Percentiles rank a stretch among this genome's conserved stretches.
Evolutionary conservation across 2,329 filamentous ascomycete species (phyloP).

Genomic region (Paraphoma chrysanthemicola): DNA sequence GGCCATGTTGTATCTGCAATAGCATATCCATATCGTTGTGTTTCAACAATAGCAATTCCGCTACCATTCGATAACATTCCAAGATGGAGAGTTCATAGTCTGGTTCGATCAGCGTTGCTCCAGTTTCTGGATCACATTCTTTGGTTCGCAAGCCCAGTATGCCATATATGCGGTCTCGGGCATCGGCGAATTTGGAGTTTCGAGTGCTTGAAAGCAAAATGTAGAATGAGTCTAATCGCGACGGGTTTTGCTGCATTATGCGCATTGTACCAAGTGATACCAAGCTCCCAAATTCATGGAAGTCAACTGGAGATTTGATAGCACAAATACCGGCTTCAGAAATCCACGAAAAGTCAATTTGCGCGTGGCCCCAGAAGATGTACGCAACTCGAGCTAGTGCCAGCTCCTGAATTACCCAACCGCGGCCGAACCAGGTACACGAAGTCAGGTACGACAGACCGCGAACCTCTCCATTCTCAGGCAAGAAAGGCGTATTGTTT

Average conservation of each 20-base stretch:
- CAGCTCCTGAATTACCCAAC: constrained; percentile 2
- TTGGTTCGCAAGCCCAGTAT: neutral
- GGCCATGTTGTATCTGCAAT: neutral
- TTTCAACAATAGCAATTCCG: neutral
- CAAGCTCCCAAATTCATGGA: neutral
- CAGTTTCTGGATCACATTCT: neutral
- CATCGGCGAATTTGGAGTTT: neutral
- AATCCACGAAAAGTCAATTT: neutral
- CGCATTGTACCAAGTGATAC: neutral
- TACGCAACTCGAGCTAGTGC: neutral
- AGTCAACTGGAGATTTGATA: neutral
- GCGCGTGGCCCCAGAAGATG: neutral
- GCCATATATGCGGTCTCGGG: neutral
- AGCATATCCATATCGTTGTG: neutral
- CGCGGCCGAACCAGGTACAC: neutral
- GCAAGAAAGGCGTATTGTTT: neutral
- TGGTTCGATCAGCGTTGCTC: neutral
- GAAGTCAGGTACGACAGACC: neutral
- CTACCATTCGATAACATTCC: neutral
- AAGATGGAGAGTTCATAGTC: neutral
- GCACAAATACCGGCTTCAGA: neutral
- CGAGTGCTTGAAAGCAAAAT: neutral
- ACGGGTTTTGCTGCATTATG: neutral
- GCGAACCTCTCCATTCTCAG: neutral
- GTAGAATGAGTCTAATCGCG: neutral